These are phyloP conservation scores for Colletotrichum cereale DNA, from an alignment of 2,329 filamentous ascomycete genomes.

Conservation along the genomic window DNA sequence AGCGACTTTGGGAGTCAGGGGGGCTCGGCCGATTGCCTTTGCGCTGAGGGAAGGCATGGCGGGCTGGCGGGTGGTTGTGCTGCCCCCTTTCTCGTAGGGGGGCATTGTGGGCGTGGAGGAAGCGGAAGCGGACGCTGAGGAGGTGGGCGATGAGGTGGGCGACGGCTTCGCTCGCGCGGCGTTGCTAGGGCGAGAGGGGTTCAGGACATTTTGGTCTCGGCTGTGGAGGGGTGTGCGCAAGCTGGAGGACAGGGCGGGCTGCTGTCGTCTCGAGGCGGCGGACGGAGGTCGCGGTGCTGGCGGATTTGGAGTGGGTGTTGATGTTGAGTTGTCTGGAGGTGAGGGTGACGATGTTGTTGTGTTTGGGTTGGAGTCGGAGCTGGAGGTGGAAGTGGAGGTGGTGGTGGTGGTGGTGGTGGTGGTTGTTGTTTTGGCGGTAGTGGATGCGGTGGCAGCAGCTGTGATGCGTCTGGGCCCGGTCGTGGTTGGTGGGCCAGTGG, in stretches of 20 bases:
- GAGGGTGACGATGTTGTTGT: slow-evolving; percentile 26
- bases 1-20: slow-evolving; percentile 69
- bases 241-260: slow-evolving; percentile 37
- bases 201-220: slow-evolving; percentile 42
- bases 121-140: slow-evolving; percentile 20
- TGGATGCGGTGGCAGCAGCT: slow-evolving; percentile 7
- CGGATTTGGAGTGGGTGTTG: slow-evolving; percentile 27
- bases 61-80: slow-evolving; percentile 66
- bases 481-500: slow-evolving; percentile 38
- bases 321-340: slow-evolving; percentile 11
- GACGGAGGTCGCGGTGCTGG: slow-evolving; percentile 21
- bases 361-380: slow-evolving; percentile 7
- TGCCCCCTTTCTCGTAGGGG: slow-evolving; percentile 62
- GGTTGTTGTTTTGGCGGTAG: slow-evolving; percentile 13
- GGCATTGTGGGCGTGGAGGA: slow-evolving; percentile 45
- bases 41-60: slow-evolving; percentile 78
- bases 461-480: slow-evolving; percentile 39
- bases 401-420: slow-evolving; percentile 15
- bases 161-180: slow-evolving; percentile 39
- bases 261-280: slow-evolving; percentile 28
- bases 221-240: slow-evolving; percentile 38
- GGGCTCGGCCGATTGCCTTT: slow-evolving; percentile 63
- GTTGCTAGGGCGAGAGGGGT: slow-evolving; percentile 33
- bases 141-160: slow-evolving; percentile 32
- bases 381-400: slow-evolving; percentile 3